Evolutionary conservation across 345 rosid species (phyloP).

Genomic region (Durio zibethinus): DNA sequence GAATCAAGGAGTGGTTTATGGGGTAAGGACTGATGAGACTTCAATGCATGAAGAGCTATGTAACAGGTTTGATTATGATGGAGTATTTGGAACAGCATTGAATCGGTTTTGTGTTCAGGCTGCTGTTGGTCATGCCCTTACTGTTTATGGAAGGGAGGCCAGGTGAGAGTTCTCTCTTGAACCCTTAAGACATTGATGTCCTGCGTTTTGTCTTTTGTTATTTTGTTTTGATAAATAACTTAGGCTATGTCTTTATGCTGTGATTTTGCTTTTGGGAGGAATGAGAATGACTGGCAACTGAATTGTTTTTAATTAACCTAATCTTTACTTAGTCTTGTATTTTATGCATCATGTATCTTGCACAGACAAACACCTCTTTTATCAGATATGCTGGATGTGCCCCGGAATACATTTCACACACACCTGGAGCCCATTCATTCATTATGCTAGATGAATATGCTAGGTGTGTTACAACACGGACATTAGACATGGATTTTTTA

Average conservation of each 20-base stretch:
- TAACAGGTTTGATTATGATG: slow-evolving; percentile 92
- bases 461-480: background rate
- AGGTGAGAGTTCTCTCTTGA: slow-evolving; percentile 46
- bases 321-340: background rate
- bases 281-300: background rate
- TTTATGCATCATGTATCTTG: background rate
- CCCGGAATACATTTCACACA: background rate
- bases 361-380: background rate
- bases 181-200: background rate
- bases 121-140: slow-evolving; percentile 90
- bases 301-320: background rate
- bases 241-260: background rate
- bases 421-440: background rate
- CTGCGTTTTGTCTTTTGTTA: no score
- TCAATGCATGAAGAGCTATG: slow-evolving; percentile 79
- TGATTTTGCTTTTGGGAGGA: background rate
- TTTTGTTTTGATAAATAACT: background rate
- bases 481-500: background rate
- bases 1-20: slow-evolving; percentile 98
- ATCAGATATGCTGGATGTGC: background rate
- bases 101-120: slow-evolving; percentile 98
- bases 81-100: slow-evolving; percentile 89
- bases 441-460: no score
- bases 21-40: slow-evolving; percentile 87
- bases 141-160: slow-evolving; percentile 97